A percentile compares a stretch with the other conserved stretches of the same genome.
Conservation (phyloP, 2,329 filamentous ascomycete genomes). For the Trichoderma aggressivum region DNA sequence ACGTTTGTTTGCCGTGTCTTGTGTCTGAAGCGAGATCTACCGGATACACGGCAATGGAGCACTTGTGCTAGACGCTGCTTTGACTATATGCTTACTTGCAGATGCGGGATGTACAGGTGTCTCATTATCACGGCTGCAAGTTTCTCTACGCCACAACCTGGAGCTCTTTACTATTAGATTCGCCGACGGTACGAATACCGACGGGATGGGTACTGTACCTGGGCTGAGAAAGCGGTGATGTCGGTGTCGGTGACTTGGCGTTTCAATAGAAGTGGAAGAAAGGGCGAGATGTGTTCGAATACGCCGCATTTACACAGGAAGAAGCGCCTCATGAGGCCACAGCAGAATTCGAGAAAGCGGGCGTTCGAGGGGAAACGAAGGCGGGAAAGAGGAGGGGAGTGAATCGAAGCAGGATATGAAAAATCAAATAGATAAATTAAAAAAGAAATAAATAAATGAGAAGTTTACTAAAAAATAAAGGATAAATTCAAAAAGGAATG, state of each 20-base stretch:
- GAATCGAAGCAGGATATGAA: not conserved
- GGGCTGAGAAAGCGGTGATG: not conserved
- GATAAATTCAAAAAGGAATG: not conserved
- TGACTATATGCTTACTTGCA: constrained; percentile 6
- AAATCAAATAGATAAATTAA: not conserved
- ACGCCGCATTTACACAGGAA: not conserved
- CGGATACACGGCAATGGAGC: not conserved
- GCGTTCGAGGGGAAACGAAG: not conserved
- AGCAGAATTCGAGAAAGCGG: not conserved
- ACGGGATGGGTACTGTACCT: not conserved
- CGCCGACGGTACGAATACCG: not conserved
- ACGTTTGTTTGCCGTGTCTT: not conserved
- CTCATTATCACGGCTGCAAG: not conserved
- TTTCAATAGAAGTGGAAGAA: not conserved
- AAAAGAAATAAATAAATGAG: not conserved
- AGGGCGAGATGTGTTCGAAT: not conserved
- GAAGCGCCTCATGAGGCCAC: not conserved
- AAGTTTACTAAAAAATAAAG: not conserved
- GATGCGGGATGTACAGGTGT: not conserved
- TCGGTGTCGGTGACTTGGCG: not conserved
- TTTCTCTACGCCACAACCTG: not conserved
- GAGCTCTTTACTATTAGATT: not conserved
- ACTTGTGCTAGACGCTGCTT: not conserved
- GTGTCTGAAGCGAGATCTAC: not conserved
- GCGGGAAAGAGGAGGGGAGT: not conserved